Evolutionary conservation across 257 asterid genomes (phyloP), one percentile per base, ranked within the genome.

Genomic region (Orobanche coerulescens): DNA sequence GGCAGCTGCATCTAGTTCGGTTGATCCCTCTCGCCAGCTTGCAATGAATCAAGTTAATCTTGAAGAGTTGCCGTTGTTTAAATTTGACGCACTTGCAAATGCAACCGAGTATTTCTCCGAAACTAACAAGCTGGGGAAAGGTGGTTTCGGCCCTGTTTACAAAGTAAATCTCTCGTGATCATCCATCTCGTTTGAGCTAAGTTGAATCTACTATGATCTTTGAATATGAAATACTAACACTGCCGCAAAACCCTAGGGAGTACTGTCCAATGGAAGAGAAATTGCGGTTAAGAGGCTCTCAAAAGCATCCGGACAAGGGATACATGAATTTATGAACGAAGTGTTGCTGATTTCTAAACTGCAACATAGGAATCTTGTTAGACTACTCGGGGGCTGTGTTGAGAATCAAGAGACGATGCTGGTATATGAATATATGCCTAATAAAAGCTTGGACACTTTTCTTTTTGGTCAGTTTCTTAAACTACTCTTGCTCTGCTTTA

Each of bases 211-310:
- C 20, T 10, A 2, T 2, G 26, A 43, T 40, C 3, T 2, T 42
- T 57, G 51, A 11, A 53, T 13, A 23, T 26, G 10, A 46, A n/a
- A 18, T 43, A 40, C 26, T 52, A 48, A 43, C 5, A 50, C 15
- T 10, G 18, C 43, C 49, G 59, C 47, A 37, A 47, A 47, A 26
- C 19, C 63, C 3, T 9, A 76, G 85, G 85, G 85, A 7, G 43
- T 44, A 31, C 23, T 80, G 64, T 63, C 5, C 2, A 36, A 66
- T 44, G 81, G 83, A 3, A 64, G 67, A 58, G 81, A 80, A 63
- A 68, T 80, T 47, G 86, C 86, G 10, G 78, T 79, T 10, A 79
- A 79, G 68, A 73, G 84, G 73, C 82, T 79, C 8, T 71, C 81
- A 0, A 40, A 22, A 12, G 71, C 79, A 31, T 79, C 82, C 5